Evolutionary conservation across 202 grass and related monocot species (phyloP).

Genomic region (Setaria italica): DNA sequence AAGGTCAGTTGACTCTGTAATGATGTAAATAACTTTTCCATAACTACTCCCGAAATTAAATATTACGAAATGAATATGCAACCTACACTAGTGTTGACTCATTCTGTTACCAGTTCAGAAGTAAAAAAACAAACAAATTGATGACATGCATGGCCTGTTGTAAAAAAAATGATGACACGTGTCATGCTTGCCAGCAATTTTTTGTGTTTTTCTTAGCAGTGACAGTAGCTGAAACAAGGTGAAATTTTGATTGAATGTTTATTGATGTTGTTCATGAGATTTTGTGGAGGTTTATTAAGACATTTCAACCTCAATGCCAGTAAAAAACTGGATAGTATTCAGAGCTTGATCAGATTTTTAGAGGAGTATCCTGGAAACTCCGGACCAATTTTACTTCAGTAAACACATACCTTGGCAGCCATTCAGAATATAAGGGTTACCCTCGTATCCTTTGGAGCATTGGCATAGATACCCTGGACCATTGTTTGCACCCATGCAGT

Average conservation of each 20-base stretch:
- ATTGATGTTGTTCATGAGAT: neutral
- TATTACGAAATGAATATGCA: neutral
- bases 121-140: neutral
- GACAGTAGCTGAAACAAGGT: neutral
- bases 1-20: neutral
- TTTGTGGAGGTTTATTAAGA: neutral
- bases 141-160: neutral
- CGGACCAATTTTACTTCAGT: neutral
- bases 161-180: no score
- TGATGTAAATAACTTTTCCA: neutral
- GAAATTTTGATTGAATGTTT: neutral
- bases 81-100: neutral
- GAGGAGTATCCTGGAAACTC: neutral
- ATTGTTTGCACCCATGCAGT: conserved; percentile 23
- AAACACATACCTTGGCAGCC: conserved; percentile 54
- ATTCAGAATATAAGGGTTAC: conserved; percentile 57
- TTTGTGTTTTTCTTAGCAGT: neutral
- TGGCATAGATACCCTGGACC: conserved; percentile 57
- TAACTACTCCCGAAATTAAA: neutral
- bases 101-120: neutral
- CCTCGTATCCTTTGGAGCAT: conserved; percentile 58
- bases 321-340: neutral
- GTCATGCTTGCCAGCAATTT: neutral
- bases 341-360: neutral
- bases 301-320: neutral